Conservation (phyloP, 495 filamentous ascomycete genomes). For the Talaromyces adpressus region DNA sequence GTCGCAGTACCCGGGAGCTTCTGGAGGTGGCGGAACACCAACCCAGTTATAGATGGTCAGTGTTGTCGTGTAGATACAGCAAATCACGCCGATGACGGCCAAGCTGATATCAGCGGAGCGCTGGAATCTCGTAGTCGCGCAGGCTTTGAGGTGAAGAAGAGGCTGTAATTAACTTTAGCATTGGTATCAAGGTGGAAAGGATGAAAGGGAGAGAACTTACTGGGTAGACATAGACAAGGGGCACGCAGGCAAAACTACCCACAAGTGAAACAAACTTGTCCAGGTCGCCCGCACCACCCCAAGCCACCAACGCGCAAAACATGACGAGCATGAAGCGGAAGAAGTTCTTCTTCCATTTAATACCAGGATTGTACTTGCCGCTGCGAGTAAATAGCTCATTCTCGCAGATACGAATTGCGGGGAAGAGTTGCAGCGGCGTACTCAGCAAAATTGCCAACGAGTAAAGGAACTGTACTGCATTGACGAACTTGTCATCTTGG, state of each 20-base stretch:
- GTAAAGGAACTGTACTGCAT: conserved; percentile 92
- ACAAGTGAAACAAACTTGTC: conserved; percentile 97
- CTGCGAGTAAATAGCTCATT: conserved; percentile 69
- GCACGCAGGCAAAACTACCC: conserved; percentile 96
- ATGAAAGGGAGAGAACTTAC: conserved; percentile 43
- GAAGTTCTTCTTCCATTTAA: conserved; percentile 98
- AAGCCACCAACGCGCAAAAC: conserved; percentile 78
- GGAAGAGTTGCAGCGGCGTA: conserved; percentile 93
- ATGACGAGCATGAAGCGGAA: conserved; percentile 90
- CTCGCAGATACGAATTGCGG: conserved; percentile 75
- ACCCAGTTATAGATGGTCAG: conserved; percentile 79
- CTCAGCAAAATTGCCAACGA: conserved; percentile 88
- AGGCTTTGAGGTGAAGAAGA: conserved; percentile 76
- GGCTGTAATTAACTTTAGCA: conserved; percentile 46
- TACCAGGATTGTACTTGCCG: conserved; percentile 89
- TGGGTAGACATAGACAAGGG: conserved; percentile 95
- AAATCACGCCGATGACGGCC: conserved; percentile 70
- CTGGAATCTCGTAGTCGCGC: conserved; percentile 57
- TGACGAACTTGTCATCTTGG: conserved; percentile 93
- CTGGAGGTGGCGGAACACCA: conserved; percentile 16
- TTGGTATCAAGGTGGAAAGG: conserved; percentile 5
- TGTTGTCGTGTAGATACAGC: conserved; percentile 84
- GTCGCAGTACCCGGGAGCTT: conserved; percentile 54
- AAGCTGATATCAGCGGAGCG: conserved; percentile 65
- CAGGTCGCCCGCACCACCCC: conserved; percentile 85